These are phyloP conservation scores for Trichoderma asperelloides DNA, from an alignment of 495 filamentous ascomycete genomes.

Conservation along the genomic window DNA sequence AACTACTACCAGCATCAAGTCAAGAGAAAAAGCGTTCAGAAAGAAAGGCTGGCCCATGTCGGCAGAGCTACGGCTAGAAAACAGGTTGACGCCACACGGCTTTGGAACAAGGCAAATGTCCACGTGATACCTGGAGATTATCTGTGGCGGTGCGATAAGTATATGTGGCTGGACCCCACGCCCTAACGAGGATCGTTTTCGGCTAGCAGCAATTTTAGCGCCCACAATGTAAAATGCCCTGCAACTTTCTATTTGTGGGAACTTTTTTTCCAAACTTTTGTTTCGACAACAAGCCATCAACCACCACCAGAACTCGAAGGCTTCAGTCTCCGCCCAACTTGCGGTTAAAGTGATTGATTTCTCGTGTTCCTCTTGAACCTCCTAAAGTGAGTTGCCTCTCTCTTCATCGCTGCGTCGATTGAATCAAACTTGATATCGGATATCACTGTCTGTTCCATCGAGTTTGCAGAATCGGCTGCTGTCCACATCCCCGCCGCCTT, in stretches of 20 bases:
- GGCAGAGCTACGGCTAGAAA: slow-evolving; percentile 3
- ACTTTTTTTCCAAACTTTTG: slow-evolving; percentile 4
- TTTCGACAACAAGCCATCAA: not conserved
- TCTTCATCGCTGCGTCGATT: slow-evolving; percentile 6
- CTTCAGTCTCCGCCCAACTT: slow-evolving; percentile 45
- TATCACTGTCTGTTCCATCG: not conserved
- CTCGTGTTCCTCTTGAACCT: slow-evolving; percentile 38
- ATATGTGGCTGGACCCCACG: not conserved
- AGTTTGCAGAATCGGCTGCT: not conserved
- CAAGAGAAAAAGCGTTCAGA: not conserved
- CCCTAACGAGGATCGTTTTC: slow-evolving; percentile 9
- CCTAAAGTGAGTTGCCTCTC: slow-evolving; percentile 24
- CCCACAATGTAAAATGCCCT: slow-evolving; percentile 10
- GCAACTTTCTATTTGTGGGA: not conserved
- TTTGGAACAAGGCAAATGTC: not conserved
- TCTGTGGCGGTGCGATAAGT: slow-evolving; percentile 6
- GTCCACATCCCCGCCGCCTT: not conserved
- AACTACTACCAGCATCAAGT: not conserved
- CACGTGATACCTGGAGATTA: not conserved
- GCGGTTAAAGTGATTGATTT: slow-evolving; percentile 52
- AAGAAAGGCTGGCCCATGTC: not conserved
- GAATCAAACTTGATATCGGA: not conserved
- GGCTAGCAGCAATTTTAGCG: slow-evolving; percentile 9
- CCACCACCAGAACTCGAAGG: slow-evolving; percentile 38
- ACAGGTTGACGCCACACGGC: not conserved